Percentiles rank a stretch among this genome's conserved stretches.
phyloP scores from a whole-genome alignment of 2,329 filamentous ascomycete genomes.

The Paecilomyces sp. region DNA sequence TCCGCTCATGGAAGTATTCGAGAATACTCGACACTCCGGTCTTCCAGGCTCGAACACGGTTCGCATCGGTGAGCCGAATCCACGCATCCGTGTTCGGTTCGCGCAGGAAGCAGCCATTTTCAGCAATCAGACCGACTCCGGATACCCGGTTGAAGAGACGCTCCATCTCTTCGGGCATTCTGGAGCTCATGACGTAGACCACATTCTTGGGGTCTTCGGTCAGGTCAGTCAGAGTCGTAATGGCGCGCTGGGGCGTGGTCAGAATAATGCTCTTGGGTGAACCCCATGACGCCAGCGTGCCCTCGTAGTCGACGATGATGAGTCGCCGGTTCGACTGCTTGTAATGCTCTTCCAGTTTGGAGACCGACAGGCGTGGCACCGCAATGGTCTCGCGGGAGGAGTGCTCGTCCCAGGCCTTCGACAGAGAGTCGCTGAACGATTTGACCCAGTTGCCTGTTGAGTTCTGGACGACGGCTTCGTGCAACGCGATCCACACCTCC shows the following conservation, averaged over 20 bases:
- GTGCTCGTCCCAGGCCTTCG: constrained; percentile 75
- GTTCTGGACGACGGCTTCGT: constrained; percentile 67
- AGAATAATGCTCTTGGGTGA: constrained; percentile 78
- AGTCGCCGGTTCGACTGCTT: constrained; percentile 59
- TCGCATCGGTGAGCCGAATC: constrained; percentile 68
- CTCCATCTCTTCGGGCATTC: constrained; percentile 80
- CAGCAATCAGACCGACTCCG: constrained; percentile 80
- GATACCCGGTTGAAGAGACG: constrained; percentile 77
- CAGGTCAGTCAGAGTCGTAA: constrained; percentile 75
- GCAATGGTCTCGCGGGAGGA: constrained; percentile 76
- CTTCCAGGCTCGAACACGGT: constrained; percentile 72
- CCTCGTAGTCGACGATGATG: constrained; percentile 91
- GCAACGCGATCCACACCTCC: constrained; percentile 65
- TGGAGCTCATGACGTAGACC: constrained; percentile 90
- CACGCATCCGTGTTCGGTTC: constrained; percentile 62
- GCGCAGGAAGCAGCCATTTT: constrained; percentile 88
- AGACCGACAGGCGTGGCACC: constrained; percentile 74
- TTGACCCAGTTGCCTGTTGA: constrained; percentile 82
- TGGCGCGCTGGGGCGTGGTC: constrained; percentile 75
- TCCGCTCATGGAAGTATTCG: constrained; percentile 81
- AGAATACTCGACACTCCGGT: constrained; percentile 74
- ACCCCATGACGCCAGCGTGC: constrained; percentile 81
- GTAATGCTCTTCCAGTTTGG: constrained; percentile 59
- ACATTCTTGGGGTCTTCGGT: constrained; percentile 72
- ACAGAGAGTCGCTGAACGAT: constrained; percentile 64